Evolutionary conservation across 2,329 filamentous ascomycete genomes (phyloP).

Genomic region (Pseudonectria buxi): DNA sequence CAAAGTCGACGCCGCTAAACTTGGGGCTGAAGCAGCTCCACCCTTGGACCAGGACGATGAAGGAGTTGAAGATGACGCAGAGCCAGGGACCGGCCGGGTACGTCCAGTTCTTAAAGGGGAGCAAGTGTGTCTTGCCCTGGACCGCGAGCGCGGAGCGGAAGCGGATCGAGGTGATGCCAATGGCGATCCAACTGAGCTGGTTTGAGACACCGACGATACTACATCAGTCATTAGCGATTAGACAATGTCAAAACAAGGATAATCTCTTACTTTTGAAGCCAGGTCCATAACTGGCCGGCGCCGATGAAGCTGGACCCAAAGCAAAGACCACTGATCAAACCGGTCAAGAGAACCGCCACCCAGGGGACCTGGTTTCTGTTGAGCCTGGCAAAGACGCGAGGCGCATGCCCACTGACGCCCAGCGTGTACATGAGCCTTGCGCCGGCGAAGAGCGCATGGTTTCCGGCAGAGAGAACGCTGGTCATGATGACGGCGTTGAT

Average conservation of each 20-base stretch:
- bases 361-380: constrained; percentile 32
- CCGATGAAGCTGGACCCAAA: constrained; percentile 61
- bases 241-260: background rate
- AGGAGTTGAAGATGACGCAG: constrained; percentile 48
- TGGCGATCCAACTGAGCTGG: constrained; percentile 59
- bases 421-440: constrained; percentile 30
- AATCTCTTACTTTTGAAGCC: constrained; percentile 54
- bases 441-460: constrained; percentile 31
- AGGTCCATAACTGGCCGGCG: constrained; percentile 58
- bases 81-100: constrained; percentile 56
- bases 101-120: constrained; percentile 62
- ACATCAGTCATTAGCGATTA: constrained; percentile 8
- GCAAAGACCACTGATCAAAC: constrained; percentile 51
- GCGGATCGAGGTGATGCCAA: constrained; percentile 57
- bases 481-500: constrained; percentile 52
- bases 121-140: constrained; percentile 53
- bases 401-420: constrained; percentile 43
- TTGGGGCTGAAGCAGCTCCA: constrained; percentile 55
- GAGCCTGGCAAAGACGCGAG: constrained; percentile 40
- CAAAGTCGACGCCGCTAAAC: constrained; percentile 53
- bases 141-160: constrained; percentile 51
- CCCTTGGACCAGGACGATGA: constrained; percentile 58
- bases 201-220: constrained; percentile 61
- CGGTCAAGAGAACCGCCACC: constrained; percentile 42
- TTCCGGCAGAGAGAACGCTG: constrained; percentile 31